Conservation (phyloP, 495 filamentous ascomycete genomes). For the Tuber umbilicatum region DNA sequence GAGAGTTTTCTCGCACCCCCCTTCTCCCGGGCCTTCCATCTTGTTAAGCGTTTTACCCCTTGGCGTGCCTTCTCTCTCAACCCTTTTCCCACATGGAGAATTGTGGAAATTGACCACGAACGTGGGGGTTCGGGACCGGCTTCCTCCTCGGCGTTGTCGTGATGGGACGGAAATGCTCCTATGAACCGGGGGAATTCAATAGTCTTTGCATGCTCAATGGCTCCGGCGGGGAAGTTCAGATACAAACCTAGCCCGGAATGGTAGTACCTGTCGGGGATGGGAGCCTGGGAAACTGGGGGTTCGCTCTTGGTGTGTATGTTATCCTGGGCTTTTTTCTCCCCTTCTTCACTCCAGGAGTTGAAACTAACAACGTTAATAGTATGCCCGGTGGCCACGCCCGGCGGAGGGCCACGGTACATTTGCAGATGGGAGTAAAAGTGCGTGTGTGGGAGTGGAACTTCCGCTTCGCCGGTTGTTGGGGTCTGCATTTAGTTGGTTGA, state of each 20-base stretch:
- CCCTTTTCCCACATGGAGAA: neutral
- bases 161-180: fast-evolving
- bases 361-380: neutral
- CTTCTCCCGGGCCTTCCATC: neutral
- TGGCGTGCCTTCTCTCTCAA: neutral
- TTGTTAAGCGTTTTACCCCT: neutral
- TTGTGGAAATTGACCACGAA: neutral
- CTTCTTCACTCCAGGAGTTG: neutral
- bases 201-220: neutral
- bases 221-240: neutral
- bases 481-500: neutral
- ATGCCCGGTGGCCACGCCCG: neutral
- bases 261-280: neutral
- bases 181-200: neutral
- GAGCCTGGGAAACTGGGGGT: neutral
- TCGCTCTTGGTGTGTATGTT: neutral
- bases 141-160: neutral
- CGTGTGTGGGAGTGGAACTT: neutral
- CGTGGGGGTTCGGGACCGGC: neutral
- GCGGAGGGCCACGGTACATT: neutral
- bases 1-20: neutral
- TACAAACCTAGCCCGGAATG: neutral
- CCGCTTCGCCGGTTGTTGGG: neutral
- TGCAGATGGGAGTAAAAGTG: neutral
- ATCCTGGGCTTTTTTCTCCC: neutral